Evolutionary conservation across 352 stramenopile species (phyloP).

Genomic region (Globisporangium yorkense): DNA sequence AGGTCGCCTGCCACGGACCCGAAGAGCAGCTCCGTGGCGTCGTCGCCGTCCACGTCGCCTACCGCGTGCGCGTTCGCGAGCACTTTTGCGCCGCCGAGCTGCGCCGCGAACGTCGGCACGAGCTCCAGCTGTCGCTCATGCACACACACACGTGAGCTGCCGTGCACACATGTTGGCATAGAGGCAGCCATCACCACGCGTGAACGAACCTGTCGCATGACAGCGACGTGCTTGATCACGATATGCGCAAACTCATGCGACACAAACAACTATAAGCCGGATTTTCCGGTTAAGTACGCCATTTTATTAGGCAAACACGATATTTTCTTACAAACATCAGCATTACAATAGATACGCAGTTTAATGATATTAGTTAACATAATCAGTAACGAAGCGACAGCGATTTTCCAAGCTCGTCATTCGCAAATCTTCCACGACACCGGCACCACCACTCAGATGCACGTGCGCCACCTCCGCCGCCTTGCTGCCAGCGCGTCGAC

Average conservation of each 20-base stretch:
- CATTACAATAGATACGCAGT: no score
- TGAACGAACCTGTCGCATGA: background rate
- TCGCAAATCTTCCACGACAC: background rate
- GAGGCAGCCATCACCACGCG: no score
- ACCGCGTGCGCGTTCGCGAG: constrained; percentile 61
- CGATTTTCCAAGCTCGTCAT: background rate
- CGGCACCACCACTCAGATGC: background rate
- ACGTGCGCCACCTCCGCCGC: constrained; percentile 6
- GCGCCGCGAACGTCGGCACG: constrained; percentile 45
- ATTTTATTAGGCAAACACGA: no score
- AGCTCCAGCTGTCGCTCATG: constrained; percentile 46
- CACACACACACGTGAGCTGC: background rate
- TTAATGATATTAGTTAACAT: no score
- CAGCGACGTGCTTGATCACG: background rate
- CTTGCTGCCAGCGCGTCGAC: background rate
- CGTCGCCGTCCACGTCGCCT: constrained; percentile 64
- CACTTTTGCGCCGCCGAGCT: constrained; percentile 58
- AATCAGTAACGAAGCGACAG: no score
- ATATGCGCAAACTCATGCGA: background rate
- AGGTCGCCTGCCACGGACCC: constrained; percentile 55
- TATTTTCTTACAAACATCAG: no score
- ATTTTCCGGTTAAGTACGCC: no score
- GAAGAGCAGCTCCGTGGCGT: constrained; percentile 56
- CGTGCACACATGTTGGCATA: no score
- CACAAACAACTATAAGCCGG: no score